A percentile compares a stretch with the other conserved stretches of the same genome.
These are phyloP conservation scores for Penicillium sp. DNA, from an alignment of 2,329 filamentous ascomycete genomes.

Conservation along the genomic window DNA sequence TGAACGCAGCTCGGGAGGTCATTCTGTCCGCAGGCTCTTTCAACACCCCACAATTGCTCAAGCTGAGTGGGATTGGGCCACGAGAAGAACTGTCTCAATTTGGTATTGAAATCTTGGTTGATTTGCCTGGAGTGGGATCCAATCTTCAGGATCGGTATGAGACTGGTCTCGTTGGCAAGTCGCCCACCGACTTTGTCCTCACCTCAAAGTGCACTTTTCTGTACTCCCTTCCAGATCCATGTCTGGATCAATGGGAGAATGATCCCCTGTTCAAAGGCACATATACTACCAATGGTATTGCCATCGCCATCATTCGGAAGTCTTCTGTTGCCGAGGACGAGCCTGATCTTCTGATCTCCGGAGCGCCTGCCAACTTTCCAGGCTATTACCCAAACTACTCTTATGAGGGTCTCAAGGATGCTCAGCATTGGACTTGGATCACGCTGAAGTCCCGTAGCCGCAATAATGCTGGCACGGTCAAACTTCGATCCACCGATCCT, in stretches of 20 bases:
- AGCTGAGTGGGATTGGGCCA: constrained; percentile 66
- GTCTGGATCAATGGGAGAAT: constrained; percentile 52
- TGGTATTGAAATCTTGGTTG: constrained; percentile 58
- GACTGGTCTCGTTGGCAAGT: constrained; percentile 57
- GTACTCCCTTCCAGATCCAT: constrained; percentile 45
- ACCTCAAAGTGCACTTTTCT: constrained; percentile 41
- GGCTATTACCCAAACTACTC: constrained; percentile 56
- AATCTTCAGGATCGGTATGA: constrained; percentile 69
- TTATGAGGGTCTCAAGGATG: constrained; percentile 48
- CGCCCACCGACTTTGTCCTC: constrained; percentile 42
- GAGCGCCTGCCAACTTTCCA: constrained; percentile 62
- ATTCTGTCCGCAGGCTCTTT: constrained; percentile 61
- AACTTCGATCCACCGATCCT: constrained; percentile 65
- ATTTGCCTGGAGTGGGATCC: constrained; percentile 65
- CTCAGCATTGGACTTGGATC: constrained; percentile 54
- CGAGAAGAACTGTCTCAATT: constrained; percentile 57
- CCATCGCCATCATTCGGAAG: constrained; percentile 53
- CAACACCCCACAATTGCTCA: constrained; percentile 68
- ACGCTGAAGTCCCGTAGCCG: constrained; percentile 66
- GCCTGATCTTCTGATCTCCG: constrained; percentile 62
- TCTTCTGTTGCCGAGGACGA: constrained; percentile 52
- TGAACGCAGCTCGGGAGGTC: constrained; percentile 50
- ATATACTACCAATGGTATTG: constrained; percentile 60
- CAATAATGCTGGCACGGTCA: constrained; percentile 67
- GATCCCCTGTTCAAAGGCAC: constrained; percentile 48